phyloP scores from a whole-genome alignment of 75 land plant genomes.

The Cunninghamia lanceolata region DNA sequence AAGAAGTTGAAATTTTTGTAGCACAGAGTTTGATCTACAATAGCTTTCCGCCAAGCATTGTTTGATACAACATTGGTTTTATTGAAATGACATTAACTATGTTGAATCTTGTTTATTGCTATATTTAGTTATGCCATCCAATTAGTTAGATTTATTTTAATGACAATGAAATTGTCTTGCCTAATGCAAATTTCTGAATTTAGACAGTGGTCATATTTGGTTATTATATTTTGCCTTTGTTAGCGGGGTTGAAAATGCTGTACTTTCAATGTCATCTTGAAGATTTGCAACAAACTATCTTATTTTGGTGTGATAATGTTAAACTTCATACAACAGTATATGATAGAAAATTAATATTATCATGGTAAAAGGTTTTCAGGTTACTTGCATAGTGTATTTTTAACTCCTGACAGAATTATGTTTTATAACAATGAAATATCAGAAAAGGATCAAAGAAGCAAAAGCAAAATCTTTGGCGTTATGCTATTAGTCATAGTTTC shows the following conservation, averaged over 20 bases:
- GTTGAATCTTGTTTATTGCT: slow-evolving; percentile 1
- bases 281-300: not conserved
- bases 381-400: not conserved
- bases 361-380: not conserved
- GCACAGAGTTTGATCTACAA: not conserved
- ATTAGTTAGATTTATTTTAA: not conserved
- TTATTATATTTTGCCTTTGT: not conserved
- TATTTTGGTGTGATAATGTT: not conserved
- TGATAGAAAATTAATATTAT: not conserved
- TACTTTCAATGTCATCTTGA: not conserved
- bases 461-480: not conserved
- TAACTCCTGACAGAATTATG: not conserved
- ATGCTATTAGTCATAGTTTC: not conserved
- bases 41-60: not conserved
- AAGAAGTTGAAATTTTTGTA: not conserved
- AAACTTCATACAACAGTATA: not conserved
- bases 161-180: not conserved
- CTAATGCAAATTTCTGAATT: not conserved
- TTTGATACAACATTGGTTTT: not conserved
- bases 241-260: not conserved
- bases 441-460: not conserved
- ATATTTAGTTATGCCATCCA: not conserved
- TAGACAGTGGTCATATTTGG: not conserved
- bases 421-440: not conserved
- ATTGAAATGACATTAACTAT: not conserved